phyloP scores from a whole-genome alignment of 202 grass and related monocot genomes.

The Bolboschoenoplectus hybrid region DNA sequence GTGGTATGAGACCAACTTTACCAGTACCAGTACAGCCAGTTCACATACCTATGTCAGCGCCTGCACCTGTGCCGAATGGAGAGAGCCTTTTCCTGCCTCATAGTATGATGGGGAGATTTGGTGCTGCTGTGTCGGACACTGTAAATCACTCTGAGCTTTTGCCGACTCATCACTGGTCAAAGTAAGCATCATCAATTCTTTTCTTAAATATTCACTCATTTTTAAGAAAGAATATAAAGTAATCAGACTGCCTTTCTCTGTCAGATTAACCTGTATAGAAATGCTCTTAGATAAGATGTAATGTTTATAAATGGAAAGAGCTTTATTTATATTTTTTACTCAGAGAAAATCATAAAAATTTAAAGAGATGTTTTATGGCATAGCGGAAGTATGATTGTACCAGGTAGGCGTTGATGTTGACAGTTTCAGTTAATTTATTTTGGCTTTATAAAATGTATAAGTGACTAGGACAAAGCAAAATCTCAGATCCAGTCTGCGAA shows the following conservation, averaged over 20 bases:
- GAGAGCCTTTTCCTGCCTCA: slow-evolving; percentile 64
- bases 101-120: slow-evolving; percentile 56
- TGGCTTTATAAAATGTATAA: slow-evolving; percentile 26
- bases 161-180: slow-evolving; percentile 62
- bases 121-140: slow-evolving; percentile 31
- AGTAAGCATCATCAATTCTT: slow-evolving; percentile 52
- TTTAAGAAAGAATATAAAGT: neutral
- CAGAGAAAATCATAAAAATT: neutral
- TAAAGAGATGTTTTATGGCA: neutral
- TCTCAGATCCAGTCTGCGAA: neutral
- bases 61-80: slow-evolving; percentile 49
- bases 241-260: neutral
- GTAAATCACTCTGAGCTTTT: slow-evolving; percentile 52
- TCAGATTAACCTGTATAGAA: neutral
- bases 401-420: slow-evolving; percentile 13
- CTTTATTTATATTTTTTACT: neutral
- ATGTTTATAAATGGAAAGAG: neutral
- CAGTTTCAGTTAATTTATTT: neutral
- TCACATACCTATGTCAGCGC: slow-evolving; percentile 53
- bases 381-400: neutral
- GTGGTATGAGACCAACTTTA: slow-evolving; percentile 43
- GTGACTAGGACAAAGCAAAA: slow-evolving; percentile 5
- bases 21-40: slow-evolving; percentile 45
- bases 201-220: neutral
- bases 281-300: neutral